These are phyloP conservation scores for Delitschia confertaspora DNA, from an alignment of 495 filamentous ascomycete genomes.

Conservation along the genomic window DNA sequence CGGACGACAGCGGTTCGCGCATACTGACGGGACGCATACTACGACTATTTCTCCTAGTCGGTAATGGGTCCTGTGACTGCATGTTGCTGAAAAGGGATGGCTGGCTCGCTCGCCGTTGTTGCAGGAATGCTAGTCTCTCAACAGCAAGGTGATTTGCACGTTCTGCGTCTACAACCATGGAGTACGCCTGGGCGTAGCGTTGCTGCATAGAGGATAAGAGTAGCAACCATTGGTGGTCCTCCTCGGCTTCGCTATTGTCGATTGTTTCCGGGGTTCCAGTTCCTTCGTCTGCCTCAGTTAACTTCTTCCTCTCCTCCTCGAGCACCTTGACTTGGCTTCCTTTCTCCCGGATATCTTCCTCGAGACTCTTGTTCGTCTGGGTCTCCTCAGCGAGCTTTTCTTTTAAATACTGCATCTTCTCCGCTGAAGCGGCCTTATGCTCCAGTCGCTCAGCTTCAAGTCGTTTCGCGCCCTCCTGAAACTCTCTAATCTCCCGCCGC, in stretches of 20 bases:
- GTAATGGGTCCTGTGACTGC: constrained; percentile 7
- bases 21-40: constrained; percentile 22
- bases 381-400: constrained; percentile 46
- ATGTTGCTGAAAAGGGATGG: constrained; percentile 19
- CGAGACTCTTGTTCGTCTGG: constrained; percentile 45
- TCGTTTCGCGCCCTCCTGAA: constrained; percentile 41
- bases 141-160: constrained; percentile 16
- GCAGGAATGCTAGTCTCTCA: constrained; percentile 11
- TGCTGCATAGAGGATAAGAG: constrained; percentile 42
- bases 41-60: constrained; percentile 18
- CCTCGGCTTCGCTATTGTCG: constrained; percentile 45
- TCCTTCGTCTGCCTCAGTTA: constrained; percentile 42
- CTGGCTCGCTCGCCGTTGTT: constrained; percentile 25
- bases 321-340: constrained; percentile 54
- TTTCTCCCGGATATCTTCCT: constrained; percentile 55
- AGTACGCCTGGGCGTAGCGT: constrained; percentile 36
- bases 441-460: constrained; percentile 42
- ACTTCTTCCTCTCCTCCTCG: constrained; percentile 48
- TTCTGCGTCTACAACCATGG: constrained; percentile 21
- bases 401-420: constrained; percentile 43
- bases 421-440: constrained; percentile 39
- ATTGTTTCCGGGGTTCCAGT: constrained; percentile 42
- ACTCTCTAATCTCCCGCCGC: constrained; percentile 45
- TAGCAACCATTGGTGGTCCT: constrained; percentile 48
- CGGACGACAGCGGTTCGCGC: constrained; percentile 23